A percentile compares a stretch with the other conserved stretches of the same genome.
These are phyloP conservation scores for Penicillium coffeae DNA, from an alignment of 495 filamentous ascomycete genomes.

Conservation along the genomic window DNA sequence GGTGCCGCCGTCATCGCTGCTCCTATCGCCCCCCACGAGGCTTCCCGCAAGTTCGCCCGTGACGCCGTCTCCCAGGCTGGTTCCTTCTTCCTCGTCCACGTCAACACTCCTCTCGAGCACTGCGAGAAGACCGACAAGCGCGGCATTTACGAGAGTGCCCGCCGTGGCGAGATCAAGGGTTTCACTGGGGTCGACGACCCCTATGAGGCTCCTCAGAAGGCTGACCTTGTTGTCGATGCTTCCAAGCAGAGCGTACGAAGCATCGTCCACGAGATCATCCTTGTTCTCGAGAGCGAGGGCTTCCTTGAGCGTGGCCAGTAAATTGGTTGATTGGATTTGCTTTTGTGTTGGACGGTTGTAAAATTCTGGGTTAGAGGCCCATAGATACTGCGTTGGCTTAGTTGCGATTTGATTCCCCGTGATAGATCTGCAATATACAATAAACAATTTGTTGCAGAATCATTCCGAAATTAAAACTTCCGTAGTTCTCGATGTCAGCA, in stretches of 20 bases:
- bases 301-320: constrained; percentile 50
- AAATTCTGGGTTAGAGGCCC: constrained; percentile 6
- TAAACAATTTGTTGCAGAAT: no score
- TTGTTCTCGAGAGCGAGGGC: constrained; percentile 87
- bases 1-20: constrained; percentile 95
- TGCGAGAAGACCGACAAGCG: constrained; percentile 93
- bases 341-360: constrained; percentile 16
- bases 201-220: constrained; percentile 81
- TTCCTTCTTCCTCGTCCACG: constrained; percentile 91
- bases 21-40: constrained; percentile 93
- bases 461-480: no score
- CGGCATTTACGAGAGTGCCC: constrained; percentile 82
- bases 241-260: constrained; percentile 84
- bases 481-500: no score
- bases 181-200: constrained; percentile 99
- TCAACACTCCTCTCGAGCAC: constrained; percentile 86
- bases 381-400: constrained; percentile 20
- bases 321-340: constrained; percentile 12
- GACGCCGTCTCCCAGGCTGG: constrained; percentile 84
- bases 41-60: constrained; percentile 66
- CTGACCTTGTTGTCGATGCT: constrained; percentile 78
- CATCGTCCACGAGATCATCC: constrained; percentile 93
- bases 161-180: constrained; percentile 90
- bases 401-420: constrained; percentile 27
- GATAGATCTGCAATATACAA: background rate